Evolutionary conservation across 2,329 filamentous ascomycete species (phyloP).

Genomic region (Monosporascus cannonballus): DNA sequence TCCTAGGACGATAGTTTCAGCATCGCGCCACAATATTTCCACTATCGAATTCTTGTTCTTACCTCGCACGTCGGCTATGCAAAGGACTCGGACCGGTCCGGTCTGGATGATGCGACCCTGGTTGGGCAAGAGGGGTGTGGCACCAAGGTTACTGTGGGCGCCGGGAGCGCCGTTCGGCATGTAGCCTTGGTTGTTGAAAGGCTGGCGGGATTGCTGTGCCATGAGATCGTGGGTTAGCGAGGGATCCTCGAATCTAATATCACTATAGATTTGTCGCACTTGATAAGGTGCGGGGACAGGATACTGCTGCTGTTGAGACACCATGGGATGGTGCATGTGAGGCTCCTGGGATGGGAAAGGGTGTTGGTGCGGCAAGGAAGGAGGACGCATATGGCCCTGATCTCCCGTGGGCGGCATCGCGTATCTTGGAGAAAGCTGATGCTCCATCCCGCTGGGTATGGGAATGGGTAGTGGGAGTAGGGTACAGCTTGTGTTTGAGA

Average conservation of each 20-base stretch:
- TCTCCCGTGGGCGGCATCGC: background rate
- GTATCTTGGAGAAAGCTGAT: background rate
- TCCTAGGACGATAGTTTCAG: constrained; percentile 47
- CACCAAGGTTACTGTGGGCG: constrained; percentile 38
- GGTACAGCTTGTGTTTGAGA: no score
- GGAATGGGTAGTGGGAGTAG: no score
- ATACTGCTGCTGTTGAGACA: background rate
- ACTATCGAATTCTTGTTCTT: constrained; percentile 17
- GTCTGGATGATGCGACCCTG: constrained; percentile 61
- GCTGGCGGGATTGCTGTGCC: constrained; percentile 30
- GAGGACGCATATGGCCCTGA: background rate
- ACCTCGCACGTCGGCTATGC: constrained; percentile 70
- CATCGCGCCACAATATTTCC: constrained; percentile 4
- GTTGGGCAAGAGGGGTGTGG: constrained; percentile 60
- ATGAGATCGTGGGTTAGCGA: constrained; percentile 10
- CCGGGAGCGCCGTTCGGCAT: constrained; percentile 55
- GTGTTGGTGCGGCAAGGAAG: background rate
- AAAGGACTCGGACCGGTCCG: constrained; percentile 60
- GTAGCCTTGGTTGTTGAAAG: constrained; percentile 49
- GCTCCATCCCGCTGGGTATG: background rate
- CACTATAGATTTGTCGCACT: constrained; percentile 3
- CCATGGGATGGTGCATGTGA: background rate
- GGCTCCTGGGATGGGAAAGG: background rate
- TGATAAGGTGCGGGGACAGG: background rate
- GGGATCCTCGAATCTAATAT: constrained; percentile 9